A percentile compares a stretch with the other conserved stretches of the same genome.
Conservation (phyloP, 176 grass and related monocot genomes). For the Ananas comosus region DNA sequence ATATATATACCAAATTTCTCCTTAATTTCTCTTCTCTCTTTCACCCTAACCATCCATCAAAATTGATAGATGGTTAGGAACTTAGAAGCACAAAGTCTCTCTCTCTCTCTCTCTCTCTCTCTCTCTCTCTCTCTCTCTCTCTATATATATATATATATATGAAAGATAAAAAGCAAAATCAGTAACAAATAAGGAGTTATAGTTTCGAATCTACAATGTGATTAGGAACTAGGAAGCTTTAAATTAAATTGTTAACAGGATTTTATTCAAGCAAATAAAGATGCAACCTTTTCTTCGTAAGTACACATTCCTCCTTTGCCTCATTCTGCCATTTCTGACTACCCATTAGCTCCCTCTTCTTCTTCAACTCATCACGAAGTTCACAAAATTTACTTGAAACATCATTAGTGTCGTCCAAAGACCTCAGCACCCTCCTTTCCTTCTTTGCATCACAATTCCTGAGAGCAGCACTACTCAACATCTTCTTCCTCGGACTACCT, state of each 20-base stretch:
- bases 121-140: no score
- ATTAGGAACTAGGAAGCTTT: not conserved
- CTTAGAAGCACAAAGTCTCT: no score
- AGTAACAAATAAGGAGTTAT: not conserved
- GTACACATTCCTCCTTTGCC: slow-evolving; percentile 38
- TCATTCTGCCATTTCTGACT: slow-evolving; percentile 34
- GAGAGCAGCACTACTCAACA: slow-evolving; percentile 59
- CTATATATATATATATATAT: no score
- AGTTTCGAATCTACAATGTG: not conserved
- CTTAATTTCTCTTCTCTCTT: no score
- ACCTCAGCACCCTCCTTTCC: slow-evolving; percentile 43
- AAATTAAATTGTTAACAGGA: not conserved
- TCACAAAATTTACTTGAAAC: slow-evolving; percentile 41
- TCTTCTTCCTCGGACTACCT: slow-evolving; percentile 36
- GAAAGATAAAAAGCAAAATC: not conserved
- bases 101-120: no score
- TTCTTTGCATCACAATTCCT: slow-evolving; percentile 64
- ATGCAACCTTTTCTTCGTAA: slow-evolving; percentile 70
- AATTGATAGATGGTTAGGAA: no score
- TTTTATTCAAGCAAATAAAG: not conserved
- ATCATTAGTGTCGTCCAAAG: slow-evolving; percentile 28
- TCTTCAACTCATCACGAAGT: slow-evolving; percentile 56
- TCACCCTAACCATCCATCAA: no score
- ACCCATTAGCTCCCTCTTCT: slow-evolving; percentile 32
- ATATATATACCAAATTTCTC: no score